phyloP scores from a whole-genome alignment of 352 stramenopile species.

The Blastocystis sp. region DNA sequence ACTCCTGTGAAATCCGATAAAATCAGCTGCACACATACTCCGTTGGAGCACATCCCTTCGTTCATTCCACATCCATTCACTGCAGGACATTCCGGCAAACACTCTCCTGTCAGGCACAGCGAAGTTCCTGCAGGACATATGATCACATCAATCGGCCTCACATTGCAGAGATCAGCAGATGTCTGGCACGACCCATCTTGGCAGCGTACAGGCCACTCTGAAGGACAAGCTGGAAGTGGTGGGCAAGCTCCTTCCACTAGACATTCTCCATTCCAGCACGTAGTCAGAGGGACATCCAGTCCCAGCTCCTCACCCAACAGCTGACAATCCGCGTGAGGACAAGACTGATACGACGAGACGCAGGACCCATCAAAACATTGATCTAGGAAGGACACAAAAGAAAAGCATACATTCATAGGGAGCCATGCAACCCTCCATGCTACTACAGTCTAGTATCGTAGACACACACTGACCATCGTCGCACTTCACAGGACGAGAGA shows the following conservation, averaged over 20 bases:
- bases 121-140: background rate
- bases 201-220: background rate
- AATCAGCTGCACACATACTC: background rate
- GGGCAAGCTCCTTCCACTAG: background rate
- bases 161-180: background rate
- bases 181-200: background rate
- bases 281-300: background rate
- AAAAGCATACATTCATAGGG: background rate
- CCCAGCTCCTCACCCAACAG: background rate
- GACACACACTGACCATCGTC: background rate
- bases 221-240: background rate
- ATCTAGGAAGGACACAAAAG: background rate
- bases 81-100: background rate
- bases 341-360: background rate
- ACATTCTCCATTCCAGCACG: constrained; percentile 45
- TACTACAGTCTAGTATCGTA: background rate
- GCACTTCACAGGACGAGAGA: background rate
- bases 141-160: background rate
- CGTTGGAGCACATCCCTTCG: constrained; percentile 17
- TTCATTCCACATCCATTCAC: background rate
- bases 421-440: background rate
- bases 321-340: background rate
- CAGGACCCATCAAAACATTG: constrained; percentile 34
- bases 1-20: background rate
- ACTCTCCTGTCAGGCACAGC: background rate